These are phyloP conservation scores for Extremus antarcticus DNA, from an alignment of 495 filamentous ascomycete genomes.

Conservation along the genomic window DNA sequence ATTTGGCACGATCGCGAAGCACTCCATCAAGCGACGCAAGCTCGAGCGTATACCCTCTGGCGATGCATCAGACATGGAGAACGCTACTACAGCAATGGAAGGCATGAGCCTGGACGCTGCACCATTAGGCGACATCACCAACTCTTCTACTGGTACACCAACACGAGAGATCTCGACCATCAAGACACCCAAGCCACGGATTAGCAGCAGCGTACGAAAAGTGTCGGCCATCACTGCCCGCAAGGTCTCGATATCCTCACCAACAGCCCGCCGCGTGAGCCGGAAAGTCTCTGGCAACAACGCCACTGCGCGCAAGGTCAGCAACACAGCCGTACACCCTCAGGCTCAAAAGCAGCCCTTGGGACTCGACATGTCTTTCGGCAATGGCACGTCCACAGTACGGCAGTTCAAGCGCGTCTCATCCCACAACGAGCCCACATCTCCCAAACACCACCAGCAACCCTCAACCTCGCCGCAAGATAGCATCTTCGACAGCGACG, in stretches of 20 bases:
- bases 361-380: constrained; percentile 75
- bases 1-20: constrained; percentile 25
- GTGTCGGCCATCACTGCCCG: constrained; percentile 23
- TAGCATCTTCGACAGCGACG: constrained; percentile 20
- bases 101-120: constrained; percentile 46
- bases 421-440: constrained; percentile 37
- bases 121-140: constrained; percentile 25
- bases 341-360: constrained; percentile 52
- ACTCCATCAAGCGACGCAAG: constrained; percentile 41
- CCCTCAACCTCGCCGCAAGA: constrained; percentile 26
- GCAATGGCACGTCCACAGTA: constrained; percentile 79
- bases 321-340: background rate
- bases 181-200: constrained; percentile 26
- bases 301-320: constrained; percentile 13
- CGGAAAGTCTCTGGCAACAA: constrained; percentile 19
- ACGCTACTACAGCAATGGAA: constrained; percentile 32
- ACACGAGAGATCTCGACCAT: constrained; percentile 32
- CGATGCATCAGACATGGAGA: constrained; percentile 16
- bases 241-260: constrained; percentile 18
- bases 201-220: constrained; percentile 14
- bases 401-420: constrained; percentile 84
- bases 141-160: constrained; percentile 29
- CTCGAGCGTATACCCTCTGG: constrained; percentile 26
- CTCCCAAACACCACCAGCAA: constrained; percentile 11
- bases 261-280: constrained; percentile 34